phyloP scores from a whole-genome alignment of 306 rosid genomes.

The Pyrus communis region DNA sequence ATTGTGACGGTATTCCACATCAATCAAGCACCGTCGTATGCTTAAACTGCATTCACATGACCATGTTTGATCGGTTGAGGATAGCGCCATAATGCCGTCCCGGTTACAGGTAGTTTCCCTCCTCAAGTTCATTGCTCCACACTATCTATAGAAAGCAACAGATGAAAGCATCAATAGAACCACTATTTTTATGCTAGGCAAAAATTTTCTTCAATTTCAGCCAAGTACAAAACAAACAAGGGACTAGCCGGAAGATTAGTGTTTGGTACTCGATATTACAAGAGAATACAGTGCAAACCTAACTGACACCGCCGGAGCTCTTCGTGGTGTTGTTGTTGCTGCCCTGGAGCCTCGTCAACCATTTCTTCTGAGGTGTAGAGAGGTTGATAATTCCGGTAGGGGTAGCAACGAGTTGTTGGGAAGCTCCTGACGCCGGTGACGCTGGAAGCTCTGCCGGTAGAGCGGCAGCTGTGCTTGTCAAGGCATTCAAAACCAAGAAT shows the following conservation, averaged over 20 bases:
- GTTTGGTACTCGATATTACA: background rate
- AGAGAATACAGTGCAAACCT: background rate
- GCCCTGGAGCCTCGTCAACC: conserved; percentile 74
- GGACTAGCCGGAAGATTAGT: conserved; percentile 1
- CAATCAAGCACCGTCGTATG: too few relatives aligned
- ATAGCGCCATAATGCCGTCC: too few relatives aligned
- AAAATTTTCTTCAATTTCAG: background rate
- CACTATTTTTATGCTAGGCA: background rate
- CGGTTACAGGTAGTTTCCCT: too few relatives aligned
- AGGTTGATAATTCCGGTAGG: conserved; percentile 14
- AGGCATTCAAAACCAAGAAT: conserved; percentile 71
- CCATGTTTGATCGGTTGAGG: too few relatives aligned
- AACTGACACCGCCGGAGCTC: conserved; percentile 25
- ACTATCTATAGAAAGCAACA: background rate
- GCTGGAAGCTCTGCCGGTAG: conserved; percentile 91
- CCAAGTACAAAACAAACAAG: background rate
- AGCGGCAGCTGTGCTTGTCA: conserved; percentile 93
- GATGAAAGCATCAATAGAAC: background rate
- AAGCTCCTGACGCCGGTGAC: background rate
- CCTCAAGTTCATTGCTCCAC: too few relatives aligned
- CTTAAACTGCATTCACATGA: too few relatives aligned
- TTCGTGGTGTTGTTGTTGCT: conserved; percentile 21
- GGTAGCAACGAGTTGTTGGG: conserved; percentile 29
- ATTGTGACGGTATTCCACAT: too few relatives aligned
- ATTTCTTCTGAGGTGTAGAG: conserved; percentile 64